Percentiles rank a stretch among this genome's conserved stretches.
These are phyloP conservation scores for Turritis glabra DNA, from an alignment of 345 rosid genomes.

Conservation along the genomic window DNA sequence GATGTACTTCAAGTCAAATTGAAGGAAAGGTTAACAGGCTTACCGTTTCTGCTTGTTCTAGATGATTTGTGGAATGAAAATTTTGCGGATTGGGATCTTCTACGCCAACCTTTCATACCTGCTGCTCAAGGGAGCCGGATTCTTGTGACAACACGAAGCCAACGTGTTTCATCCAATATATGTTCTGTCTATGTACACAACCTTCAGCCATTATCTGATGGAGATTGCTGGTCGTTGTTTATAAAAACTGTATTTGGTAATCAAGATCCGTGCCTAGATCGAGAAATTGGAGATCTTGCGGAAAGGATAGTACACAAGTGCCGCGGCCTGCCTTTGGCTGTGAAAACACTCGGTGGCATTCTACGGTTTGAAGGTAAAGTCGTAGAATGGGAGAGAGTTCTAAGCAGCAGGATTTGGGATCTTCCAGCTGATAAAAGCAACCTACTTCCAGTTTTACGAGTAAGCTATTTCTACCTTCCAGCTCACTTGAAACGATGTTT, in stretches of 20 bases:
- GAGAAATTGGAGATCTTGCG: slow-evolving; percentile 39
- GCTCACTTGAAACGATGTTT: slow-evolving; percentile 43
- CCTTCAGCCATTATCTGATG: slow-evolving; percentile 39
- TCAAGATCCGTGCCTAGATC: slow-evolving; percentile 13
- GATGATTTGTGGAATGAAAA: slow-evolving; percentile 50
- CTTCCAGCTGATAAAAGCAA: slow-evolving; percentile 38
- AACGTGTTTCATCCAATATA: slow-evolving; percentile 37
- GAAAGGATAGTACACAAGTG: slow-evolving; percentile 46
- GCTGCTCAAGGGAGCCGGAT: slow-evolving; percentile 43
- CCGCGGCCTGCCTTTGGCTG: slow-evolving; percentile 45
- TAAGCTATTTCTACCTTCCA: slow-evolving; percentile 44
- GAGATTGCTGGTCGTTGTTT: slow-evolving; percentile 43
- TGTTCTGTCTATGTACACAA: slow-evolving; percentile 25
- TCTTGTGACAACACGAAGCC: slow-evolving; percentile 45
- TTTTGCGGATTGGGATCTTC: slow-evolving; percentile 34
- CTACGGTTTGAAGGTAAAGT: slow-evolving; percentile 36
- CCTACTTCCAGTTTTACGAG: slow-evolving; percentile 39
- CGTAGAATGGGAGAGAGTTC: slow-evolving; percentile 46
- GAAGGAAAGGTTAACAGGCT: slow-evolving; percentile 31
- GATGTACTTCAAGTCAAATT: slow-evolving; percentile 42
- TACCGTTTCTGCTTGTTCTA: slow-evolving; percentile 40
- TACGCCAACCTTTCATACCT: slow-evolving; percentile 34
- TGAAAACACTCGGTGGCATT: slow-evolving; percentile 45
- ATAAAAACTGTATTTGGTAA: slow-evolving; percentile 30
- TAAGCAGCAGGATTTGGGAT: slow-evolving; percentile 45